phyloP scores from a whole-genome alignment of 495 filamentous ascomycete genomes.

The Aspergillus biplanus region DNA sequence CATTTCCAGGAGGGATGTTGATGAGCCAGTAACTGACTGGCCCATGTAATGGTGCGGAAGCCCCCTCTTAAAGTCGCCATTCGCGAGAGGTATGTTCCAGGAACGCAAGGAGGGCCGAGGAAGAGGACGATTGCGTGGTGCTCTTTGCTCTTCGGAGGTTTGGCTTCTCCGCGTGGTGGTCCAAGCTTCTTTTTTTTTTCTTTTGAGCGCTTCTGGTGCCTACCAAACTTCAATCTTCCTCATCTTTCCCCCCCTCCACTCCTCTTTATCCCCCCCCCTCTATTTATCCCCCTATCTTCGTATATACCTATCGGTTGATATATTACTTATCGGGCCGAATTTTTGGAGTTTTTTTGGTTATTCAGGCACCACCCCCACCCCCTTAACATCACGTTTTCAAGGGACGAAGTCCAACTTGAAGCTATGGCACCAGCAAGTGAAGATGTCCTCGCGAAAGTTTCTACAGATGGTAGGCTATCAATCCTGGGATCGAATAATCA shows the following conservation, averaged over 20 bases:
- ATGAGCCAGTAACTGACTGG: constrained; percentile 30
- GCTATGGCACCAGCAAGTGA: constrained; percentile 43
- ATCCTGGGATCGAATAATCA: background rate
- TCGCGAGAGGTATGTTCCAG: constrained; percentile 14
- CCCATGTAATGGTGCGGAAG: constrained; percentile 40
- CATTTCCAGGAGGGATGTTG: constrained; percentile 40
- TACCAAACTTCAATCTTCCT: background rate
- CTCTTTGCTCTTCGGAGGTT: constrained; percentile 32
- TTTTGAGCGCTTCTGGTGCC: constrained; percentile 15
- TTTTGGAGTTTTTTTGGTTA: background rate
- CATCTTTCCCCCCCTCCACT: constrained; percentile 9
- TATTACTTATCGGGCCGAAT: background rate
- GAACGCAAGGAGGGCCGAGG: constrained; percentile 19
- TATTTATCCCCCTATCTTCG: background rate
- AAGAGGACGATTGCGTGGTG: constrained; percentile 22
- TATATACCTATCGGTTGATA: background rate
- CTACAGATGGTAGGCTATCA: constrained; percentile 47
- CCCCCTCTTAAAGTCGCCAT: constrained; percentile 39
- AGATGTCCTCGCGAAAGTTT: constrained; percentile 51
- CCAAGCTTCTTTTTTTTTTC: constrained; percentile 44
- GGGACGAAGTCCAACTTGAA: constrained; percentile 6
- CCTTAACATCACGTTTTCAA: too few species aligned
- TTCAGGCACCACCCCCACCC: background rate
- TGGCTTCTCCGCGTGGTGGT: constrained; percentile 40
- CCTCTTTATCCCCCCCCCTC: background rate